phyloP scores from a whole-genome alignment of 129 eudicot genomes.

The Lactuca saligna region DNA sequence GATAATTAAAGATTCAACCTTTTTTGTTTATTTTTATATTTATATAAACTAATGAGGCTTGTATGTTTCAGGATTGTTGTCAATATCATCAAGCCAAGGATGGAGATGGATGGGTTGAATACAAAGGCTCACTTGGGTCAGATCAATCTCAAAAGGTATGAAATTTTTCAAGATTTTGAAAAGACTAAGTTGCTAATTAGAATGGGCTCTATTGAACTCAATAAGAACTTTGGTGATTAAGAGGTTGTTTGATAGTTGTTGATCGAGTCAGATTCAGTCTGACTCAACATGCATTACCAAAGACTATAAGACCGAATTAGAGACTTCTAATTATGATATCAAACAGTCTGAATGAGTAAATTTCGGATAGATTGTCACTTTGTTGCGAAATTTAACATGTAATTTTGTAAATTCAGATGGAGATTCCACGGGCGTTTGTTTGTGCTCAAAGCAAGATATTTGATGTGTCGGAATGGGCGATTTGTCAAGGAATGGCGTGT shows the following conservation, averaged over 20 bases:
- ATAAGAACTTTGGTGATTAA: neutral
- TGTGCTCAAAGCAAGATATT: conserved; percentile 96
- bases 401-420: conserved; percentile 50
- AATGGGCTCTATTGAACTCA: neutral
- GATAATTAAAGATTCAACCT: neutral
- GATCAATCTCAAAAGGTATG: conserved; percentile 85
- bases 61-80: conserved; percentile 75
- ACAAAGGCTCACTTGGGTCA: conserved; percentile 81
- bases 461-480: conserved; percentile 99
- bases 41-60: neutral
- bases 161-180: neutral
- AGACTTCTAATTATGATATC: too few relatives aligned
- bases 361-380: neutral
- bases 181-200: too few relatives aligned
- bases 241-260: too few relatives aligned
- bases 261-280: too few relatives aligned
- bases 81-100: conserved; percentile 98
- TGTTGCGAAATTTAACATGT: neutral
- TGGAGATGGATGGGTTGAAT: conserved; percentile 99
- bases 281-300: too few relatives aligned
- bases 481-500: conserved; percentile 99
- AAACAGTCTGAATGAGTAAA: too few relatives aligned
- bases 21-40: neutral
- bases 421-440: conserved; percentile 93
- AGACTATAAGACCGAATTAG: too few relatives aligned